phyloP scores from a whole-genome alignment of 208 protist species.

The Leishmania lainsoni region DNA sequence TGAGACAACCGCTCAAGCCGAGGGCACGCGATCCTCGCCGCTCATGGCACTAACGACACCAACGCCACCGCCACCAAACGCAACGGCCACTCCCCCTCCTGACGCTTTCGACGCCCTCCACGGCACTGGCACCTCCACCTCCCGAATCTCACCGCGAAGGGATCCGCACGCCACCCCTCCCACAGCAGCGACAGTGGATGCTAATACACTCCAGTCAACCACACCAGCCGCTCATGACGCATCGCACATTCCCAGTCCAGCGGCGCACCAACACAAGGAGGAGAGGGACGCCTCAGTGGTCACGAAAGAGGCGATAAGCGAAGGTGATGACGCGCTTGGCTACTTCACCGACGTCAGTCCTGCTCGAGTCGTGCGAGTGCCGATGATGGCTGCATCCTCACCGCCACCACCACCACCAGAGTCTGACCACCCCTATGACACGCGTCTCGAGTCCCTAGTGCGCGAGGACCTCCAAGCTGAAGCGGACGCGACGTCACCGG shows the following conservation, averaged over 20 bases:
- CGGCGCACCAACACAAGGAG: background rate
- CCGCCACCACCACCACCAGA: background rate
- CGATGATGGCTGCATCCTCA: background rate
- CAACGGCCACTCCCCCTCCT: background rate
- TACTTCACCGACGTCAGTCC: background rate
- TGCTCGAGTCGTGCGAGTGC: background rate
- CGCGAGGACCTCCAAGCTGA: conserved; percentile 7
- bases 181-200: background rate
- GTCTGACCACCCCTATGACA: background rate
- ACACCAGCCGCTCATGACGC: background rate
- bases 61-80: background rate
- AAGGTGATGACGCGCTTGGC: background rate
- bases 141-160: background rate
- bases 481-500: background rate
- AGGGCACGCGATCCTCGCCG: background rate
- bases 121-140: background rate
- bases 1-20: background rate
- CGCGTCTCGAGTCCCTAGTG: conserved; percentile 11
- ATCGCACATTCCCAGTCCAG: background rate
- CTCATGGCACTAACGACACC: background rate
- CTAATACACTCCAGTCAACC: background rate
- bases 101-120: background rate
- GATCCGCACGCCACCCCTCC: background rate
- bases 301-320: background rate
- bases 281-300: background rate